These are phyloP conservation scores for Eutrema japonicum DNA, from an alignment of 345 rosid genomes.

Conservation along the genomic window DNA sequence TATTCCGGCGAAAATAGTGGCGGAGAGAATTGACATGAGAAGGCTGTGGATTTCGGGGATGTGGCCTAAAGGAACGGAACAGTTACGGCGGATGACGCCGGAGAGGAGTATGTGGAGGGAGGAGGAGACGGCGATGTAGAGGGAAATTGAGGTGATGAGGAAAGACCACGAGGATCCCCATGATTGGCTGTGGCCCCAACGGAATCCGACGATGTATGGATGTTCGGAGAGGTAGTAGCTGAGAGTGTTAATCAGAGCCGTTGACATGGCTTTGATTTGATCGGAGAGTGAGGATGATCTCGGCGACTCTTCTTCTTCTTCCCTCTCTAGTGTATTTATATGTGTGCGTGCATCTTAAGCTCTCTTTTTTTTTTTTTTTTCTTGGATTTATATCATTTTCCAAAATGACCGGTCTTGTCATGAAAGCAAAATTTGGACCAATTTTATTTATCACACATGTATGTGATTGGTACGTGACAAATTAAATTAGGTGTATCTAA, in stretches of 20 bases:
- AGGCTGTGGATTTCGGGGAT: conserved; percentile 77
- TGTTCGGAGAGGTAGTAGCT: conserved; percentile 77
- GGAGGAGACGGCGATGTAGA: conserved; percentile 60
- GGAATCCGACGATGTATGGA: conserved; percentile 75
- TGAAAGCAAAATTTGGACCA: conserved; percentile 37
- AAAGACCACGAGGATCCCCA: conserved; percentile 96
- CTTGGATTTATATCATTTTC: background rate
- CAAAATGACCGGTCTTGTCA: conserved; percentile 31
- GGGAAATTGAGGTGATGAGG: conserved; percentile 60
- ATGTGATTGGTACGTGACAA: conserved; percentile 30
- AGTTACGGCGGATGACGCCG: conserved; percentile 50
- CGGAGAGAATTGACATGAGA: conserved; percentile 64
- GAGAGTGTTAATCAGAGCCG: conserved; percentile 41
- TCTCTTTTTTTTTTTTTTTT: background rate
- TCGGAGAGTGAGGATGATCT: conserved; percentile 33
- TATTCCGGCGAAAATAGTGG: conserved; percentile 72
- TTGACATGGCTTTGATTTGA: conserved; percentile 26
- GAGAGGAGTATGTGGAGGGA: conserved; percentile 56
- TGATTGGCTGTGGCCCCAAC: conserved; percentile 84
- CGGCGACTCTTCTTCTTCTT: conserved; percentile 29
- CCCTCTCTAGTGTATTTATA: conserved; percentile 10
- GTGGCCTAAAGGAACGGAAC: conserved; percentile 66
- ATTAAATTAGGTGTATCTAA: background rate
- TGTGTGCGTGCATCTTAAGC: conserved; percentile 30
- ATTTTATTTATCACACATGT: background rate